These are phyloP conservation scores for Stagonosporopsis cucurbitacearum DNA, from an alignment of 2,329 filamentous ascomycete genomes.

Conservation along the genomic window DNA sequence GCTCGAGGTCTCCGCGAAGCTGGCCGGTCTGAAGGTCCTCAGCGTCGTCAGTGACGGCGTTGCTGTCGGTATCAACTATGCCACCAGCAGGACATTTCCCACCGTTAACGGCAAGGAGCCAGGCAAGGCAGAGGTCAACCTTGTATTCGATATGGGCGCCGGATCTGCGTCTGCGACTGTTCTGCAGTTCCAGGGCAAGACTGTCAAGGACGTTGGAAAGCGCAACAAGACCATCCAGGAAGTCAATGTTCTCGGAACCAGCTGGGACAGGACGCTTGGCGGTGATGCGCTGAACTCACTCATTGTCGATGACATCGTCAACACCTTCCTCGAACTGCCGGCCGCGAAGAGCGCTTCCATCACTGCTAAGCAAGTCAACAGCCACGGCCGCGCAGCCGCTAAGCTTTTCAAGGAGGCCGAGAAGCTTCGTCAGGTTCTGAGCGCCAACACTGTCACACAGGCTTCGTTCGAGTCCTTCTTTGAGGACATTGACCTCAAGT, in stretches of 20 bases:
- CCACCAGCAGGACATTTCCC: conserved; percentile 87
- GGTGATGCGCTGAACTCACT: conserved; percentile 88
- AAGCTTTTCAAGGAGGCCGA: conserved; percentile 95
- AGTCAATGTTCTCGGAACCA: conserved; percentile 83
- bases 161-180: conserved; percentile 91
- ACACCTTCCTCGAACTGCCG: conserved; percentile 73
- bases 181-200: conserved; percentile 85
- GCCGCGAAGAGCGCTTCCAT: conserved; percentile 69
- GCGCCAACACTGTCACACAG: conserved; percentile 84
- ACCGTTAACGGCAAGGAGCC: conserved; percentile 72
- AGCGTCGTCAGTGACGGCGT: conserved; percentile 87
- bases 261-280: conserved; percentile 89
- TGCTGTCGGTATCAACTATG: conserved; percentile 94
- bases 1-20: conserved; percentile 79
- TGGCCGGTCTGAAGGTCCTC: conserved; percentile 87
- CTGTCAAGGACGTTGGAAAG: conserved; percentile 88
- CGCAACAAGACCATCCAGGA: conserved; percentile 98
- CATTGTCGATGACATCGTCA: conserved; percentile 87
- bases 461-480: conserved; percentile 87
- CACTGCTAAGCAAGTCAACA: conserved; percentile 67
- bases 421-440: conserved; percentile 84
- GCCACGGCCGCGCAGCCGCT: conserved; percentile 82
- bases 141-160: conserved; percentile 98
- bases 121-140: conserved; percentile 85
- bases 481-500: conserved; percentile 91